Conservation (phyloP, 495 filamentous ascomycete species). For the Cenococcum geophilum region DNA sequence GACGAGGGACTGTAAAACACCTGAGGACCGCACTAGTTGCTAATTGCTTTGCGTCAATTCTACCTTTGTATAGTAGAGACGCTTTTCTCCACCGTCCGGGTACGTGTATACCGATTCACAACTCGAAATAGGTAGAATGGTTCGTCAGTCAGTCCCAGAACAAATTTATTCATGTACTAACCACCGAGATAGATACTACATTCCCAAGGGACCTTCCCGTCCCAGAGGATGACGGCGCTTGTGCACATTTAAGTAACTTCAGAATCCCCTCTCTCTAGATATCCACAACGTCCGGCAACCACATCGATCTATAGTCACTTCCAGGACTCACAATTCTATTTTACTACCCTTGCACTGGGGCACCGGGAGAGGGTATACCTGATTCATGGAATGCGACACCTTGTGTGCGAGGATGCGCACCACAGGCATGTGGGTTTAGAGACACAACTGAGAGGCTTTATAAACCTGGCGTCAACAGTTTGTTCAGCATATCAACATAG, state of each 20-base stretch:
- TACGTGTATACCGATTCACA: neutral
- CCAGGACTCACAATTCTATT: conserved; percentile 32
- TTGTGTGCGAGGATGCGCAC: conserved; percentile 35
- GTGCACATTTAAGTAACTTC: conserved; percentile 22
- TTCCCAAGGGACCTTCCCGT: conserved; percentile 21
- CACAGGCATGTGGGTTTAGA: conserved; percentile 35
- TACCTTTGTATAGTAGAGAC: too few relatives aligned
- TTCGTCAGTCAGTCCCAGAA: neutral
- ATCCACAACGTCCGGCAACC: conserved; percentile 22
- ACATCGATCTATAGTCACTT: conserved; percentile 26
- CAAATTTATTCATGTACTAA: neutral
- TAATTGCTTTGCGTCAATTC: too few relatives aligned
- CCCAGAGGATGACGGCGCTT: conserved; percentile 31
- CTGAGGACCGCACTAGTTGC: too few relatives aligned
- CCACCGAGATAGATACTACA: conserved; percentile 5
- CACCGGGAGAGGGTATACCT: conserved; percentile 22
- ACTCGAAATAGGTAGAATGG: neutral
- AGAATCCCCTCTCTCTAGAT: conserved; percentile 19
- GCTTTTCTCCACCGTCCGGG: too few relatives aligned
- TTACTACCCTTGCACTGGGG: conserved; percentile 21
- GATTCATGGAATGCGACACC: conserved; percentile 29
- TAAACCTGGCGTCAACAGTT: conserved; percentile 19
- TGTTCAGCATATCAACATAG: conserved; percentile 31
- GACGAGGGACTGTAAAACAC: too few relatives aligned
- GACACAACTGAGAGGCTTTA: conserved; percentile 20